Evolutionary conservation across 805 yeast species (phyloP), one percentile per base, ranked within the genome.

Genomic region (Candida ascalaphidarum): DNA sequence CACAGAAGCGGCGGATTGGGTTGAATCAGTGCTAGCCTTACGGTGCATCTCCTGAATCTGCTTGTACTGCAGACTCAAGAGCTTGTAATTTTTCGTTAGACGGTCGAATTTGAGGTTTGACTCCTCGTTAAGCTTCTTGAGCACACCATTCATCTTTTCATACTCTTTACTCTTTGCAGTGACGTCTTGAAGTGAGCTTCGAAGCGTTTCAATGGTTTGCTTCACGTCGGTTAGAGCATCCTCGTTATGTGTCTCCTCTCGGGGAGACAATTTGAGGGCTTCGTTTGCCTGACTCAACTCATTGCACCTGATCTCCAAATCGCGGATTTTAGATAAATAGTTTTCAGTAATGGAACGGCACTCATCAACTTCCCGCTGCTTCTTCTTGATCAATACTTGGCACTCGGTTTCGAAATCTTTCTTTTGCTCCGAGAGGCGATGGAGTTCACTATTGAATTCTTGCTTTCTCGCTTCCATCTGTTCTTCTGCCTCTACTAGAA

Each of bases 401-500:
- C 66, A 41, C 16, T 73, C 77, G 7, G 66, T 52, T 41, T 84
- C 85, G 4, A 75, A 35, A 22, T 69, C 68, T 10, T 68, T 68
- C 27, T 74, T 78, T 32, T 81, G 92, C 30, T 81, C 88, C 2
- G 54, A 46, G 0, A 72, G 32, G n/a, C 52, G 55, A 11, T 59
- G 54, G 16, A 83, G 40, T 36, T 74, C 74, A 4, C 63, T 62
- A 27, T 61, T 69, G 12, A 77, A 50, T 20, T 81, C 85, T n/a
- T 58, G 57, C n/a, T 70, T 50, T 31, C 70, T 71, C 3, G 45
- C 38, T 19, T 65, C 68, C 23, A 71, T 67, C 21, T 61, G 67
- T 25, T 74, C 76, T 41, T 86, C 89, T 5, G 72, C 66, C 25
- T 84, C 95, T 25, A 72, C 51, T 17, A 88, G 46, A 21, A 84